These are phyloP conservation scores for Melocanna baccifera DNA, from an alignment of 176 grass and related monocot species.

Conservation along the genomic window DNA sequence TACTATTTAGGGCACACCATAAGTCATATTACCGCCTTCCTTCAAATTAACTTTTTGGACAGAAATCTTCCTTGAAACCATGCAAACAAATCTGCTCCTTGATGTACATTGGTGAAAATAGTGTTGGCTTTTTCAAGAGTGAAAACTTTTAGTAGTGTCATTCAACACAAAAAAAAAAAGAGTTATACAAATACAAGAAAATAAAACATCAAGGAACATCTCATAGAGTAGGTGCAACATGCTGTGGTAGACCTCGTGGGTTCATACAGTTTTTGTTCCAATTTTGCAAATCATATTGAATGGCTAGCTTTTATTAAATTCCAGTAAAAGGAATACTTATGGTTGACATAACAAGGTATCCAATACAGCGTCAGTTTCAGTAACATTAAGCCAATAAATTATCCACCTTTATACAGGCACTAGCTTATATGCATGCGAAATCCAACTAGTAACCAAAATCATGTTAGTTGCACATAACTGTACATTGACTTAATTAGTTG, in stretches of 20 bases:
- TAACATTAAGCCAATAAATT: neutral
- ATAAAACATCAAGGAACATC: constrained; percentile 20
- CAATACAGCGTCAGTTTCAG: neutral
- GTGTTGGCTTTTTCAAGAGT: neutral
- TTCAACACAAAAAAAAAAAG: neutral
- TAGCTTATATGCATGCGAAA: neutral
- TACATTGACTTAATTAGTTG: neutral
- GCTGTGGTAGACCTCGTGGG: neutral
- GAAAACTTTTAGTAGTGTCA: neutral
- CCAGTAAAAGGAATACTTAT: neutral
- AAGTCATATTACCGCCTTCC: neutral
- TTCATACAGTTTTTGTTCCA: constrained; percentile 9
- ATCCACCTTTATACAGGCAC: neutral
- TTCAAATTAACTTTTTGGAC: neutral
- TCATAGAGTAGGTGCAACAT: neutral
- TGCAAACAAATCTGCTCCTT: neutral
- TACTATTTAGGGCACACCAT: constrained; percentile 7
- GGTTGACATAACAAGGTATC: neutral
- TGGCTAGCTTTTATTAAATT: neutral
- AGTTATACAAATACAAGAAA: neutral
- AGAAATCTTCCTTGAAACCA: constrained; percentile 2
- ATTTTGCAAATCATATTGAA: constrained; percentile 1
- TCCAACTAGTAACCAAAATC: neutral
- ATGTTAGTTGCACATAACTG: neutral
- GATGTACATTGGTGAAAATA: neutral